Base-by-base conservation (phyloP, 225 moss, liverwort and hornwort genomes). In the Pseudisothecium myosuroides region DNA sequence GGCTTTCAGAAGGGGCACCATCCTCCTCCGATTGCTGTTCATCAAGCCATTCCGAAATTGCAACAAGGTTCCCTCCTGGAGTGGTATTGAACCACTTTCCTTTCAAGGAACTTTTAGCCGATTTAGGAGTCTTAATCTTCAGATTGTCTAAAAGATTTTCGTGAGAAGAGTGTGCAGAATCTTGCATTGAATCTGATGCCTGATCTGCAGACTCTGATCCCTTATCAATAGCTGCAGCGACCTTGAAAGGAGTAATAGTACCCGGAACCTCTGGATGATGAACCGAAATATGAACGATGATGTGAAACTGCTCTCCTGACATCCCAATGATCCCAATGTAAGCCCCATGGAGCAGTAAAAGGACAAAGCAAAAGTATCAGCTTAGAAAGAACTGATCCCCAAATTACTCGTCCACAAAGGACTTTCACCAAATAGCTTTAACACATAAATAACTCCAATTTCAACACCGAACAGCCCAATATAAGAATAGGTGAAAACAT, bases 231-330 rank as follows among this genome's bases (percentile, higher is more conserved):
- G 96, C 96, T 64, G 96, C 97, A 87, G 97, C 96, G 69, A 95
- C 95, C 89, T 96, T 96, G 83, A 96, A 99, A 55, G 99, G 97
- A 50, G 99, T 99, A 52, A 97, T 92, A 83, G 90, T 92, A 76
- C 94, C 96, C 84, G 92, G 88, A 77, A 72, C 92, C 66, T 93
- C 85, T 59, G 92, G 83, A 86, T 96, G 92, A 78, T 93, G 92
- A 86, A 94, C 93, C 61, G 96, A 96, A 88, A 95, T 90, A 90
- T 97, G 95, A 54, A 97, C 87, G 83, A 99, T 87, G 80, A 99
- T 91, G 71, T 96, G 97, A 90, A 96, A 96, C 94, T 97, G 96
- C 92, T 99, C 99, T 87, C 99, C 99, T 99, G 95, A 49, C 78
- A 80, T 83, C 88, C 86, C 88, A 88, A 83, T 43, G 54, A 86